Evolutionary conservation across 306 rosid genomes (phyloP).

Genomic region (Cucurbita moschata): DNA sequence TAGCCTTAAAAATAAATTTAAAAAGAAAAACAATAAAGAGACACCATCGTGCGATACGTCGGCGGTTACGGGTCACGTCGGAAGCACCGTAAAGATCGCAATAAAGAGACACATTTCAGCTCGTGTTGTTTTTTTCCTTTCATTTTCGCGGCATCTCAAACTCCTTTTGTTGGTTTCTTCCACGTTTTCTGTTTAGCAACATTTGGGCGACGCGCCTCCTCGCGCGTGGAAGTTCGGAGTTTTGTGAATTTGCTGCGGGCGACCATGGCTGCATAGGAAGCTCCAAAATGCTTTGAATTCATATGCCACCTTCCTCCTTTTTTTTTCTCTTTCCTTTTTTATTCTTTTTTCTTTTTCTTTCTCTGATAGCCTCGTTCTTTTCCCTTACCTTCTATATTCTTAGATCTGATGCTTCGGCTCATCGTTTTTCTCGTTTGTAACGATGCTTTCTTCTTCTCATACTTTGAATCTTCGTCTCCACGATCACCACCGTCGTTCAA

Average conservation of each 20-base stretch:
- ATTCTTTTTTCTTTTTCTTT: too few species aligned
- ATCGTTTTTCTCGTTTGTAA: neutral
- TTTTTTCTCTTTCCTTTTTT: too few species aligned
- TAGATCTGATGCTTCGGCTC: neutral
- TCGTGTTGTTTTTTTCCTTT: neutral
- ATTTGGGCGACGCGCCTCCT: neutral
- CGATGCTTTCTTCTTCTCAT: conserved; percentile 29
- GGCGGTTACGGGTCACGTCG: neutral
- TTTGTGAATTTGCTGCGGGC: neutral
- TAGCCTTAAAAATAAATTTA: too few species aligned
- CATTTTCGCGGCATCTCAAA: conserved; percentile 2
- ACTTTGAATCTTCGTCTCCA: conserved; percentile 14
- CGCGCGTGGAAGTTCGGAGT: neutral
- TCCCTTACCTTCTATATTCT: neutral
- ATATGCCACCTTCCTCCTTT: neutral
- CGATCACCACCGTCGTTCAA: conserved; percentile 8
- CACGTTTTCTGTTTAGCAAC: neutral
- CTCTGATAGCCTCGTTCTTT: conserved; percentile 6
- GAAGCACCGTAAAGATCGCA: neutral
- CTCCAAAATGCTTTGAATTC: conserved; percentile 4
- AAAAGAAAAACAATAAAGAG: too few species aligned
- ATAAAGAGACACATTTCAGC: neutral
- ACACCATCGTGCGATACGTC: neutral
- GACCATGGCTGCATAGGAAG: neutral
- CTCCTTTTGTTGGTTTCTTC: neutral